Evolutionary conservation across 2,329 filamentous ascomycete species (phyloP).

Genomic region (Phoma sp.): DNA sequence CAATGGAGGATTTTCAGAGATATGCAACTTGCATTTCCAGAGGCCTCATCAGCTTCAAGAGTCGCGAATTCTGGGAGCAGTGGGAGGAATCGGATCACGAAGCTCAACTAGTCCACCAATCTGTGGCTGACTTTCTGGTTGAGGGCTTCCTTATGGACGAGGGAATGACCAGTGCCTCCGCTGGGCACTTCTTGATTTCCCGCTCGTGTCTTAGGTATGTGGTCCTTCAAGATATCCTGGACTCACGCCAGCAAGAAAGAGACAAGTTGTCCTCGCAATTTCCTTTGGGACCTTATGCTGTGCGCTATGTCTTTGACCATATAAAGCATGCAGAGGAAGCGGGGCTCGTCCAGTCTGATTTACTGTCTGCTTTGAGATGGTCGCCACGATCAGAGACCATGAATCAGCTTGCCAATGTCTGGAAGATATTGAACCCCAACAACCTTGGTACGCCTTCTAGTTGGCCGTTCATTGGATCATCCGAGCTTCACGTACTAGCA

Average conservation of each 20-base stretch:
- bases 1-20: background rate
- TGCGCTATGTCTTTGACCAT: background rate
- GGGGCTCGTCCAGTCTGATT: background rate
- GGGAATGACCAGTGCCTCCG: background rate
- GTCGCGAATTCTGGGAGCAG: background rate
- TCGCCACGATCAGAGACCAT: background rate
- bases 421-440: background rate
- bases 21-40: background rate
- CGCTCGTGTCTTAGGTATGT: background rate
- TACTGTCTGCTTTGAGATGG: background rate
- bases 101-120: background rate
- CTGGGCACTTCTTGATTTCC: background rate
- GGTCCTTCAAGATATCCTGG: background rate
- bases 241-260: background rate
- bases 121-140: background rate
- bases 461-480: background rate
- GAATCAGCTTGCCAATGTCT: background rate
- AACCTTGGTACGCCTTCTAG: background rate
- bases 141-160: background rate
- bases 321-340: background rate
- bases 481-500: background rate
- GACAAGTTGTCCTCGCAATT: background rate
- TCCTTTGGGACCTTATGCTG: background rate
- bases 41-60: background rate
- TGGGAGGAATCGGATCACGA: background rate